Base-by-base conservation (phyloP, 352 stramenopile genomes). In the Peronospora farinosa region DNA sequence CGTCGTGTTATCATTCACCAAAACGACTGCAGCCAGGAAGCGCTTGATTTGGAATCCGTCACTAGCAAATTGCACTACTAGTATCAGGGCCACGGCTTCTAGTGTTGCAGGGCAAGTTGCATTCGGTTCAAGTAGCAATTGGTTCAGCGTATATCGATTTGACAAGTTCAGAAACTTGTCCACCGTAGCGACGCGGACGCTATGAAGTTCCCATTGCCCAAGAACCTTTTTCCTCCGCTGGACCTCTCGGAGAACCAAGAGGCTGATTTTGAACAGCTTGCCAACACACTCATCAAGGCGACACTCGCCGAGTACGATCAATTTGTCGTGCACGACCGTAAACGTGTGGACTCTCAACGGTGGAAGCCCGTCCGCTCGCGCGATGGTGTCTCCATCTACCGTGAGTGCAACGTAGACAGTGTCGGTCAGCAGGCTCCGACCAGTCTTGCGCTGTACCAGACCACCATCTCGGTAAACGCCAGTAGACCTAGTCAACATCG, bases 181-280 rank as follows among this genome's bases (percentile, higher is more conserved):
- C 19, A 21, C 1, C 19, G 19, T 21, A 21, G 19, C 19, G 19
- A 21, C 35, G 15, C 16, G 35, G 13, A 16, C 40, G 42, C 5
- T 15, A 84, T 82, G 71, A 82, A 76, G 69, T 79, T 76, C 47
- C 69, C 69, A 45, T 13, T 80, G 38, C 57, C 69, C 32, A 72
- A 73, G 50, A 78, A 67, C 31, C 31, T 73, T 31, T 81, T 83
- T 44, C 49, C 67, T 19, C 62, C 64, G 17, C 40, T 83, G 12
- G 63, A 75, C 56, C 65, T 86, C 5, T 61, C 61, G 0, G 52
- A 54, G 3, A 52, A 55, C 10, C 61, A 81, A 46, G 58, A 78
- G 36, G 51, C 61, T 13, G 55, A 69, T 50, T 82, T 67, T 33
- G 68, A 82, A 32, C 65, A 70, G 17, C 65, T 82, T 33, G 71